phyloP scores from a whole-genome alignment of 768 basidiomycete species.

The Chiua virens region DNA sequence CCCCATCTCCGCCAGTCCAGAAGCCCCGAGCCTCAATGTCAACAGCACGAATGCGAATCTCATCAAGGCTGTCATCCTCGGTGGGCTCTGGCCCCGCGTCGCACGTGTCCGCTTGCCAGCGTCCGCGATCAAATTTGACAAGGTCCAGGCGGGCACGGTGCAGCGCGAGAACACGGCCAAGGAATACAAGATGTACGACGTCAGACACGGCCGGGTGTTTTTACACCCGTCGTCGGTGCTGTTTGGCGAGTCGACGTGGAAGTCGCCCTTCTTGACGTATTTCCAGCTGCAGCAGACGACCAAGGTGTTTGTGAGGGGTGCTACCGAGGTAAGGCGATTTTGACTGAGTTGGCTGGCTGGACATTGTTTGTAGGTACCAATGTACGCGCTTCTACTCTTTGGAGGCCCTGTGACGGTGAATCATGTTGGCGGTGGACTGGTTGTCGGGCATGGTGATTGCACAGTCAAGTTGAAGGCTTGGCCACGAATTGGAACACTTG shows the following conservation, averaged over 20 bases:
- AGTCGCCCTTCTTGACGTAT: slow-evolving; percentile 76
- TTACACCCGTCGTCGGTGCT: slow-evolving; percentile 81
- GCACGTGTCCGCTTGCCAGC: slow-evolving; percentile 74
- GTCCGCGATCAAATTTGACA: slow-evolving; percentile 79
- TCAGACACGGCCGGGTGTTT: slow-evolving; percentile 64
- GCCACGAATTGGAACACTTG: slow-evolving; percentile 89
- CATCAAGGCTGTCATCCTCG: slow-evolving; percentile 80
- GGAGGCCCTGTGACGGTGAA: slow-evolving; percentile 79
- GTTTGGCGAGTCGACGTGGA: slow-evolving; percentile 73
- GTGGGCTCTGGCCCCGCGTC: slow-evolving; percentile 85
- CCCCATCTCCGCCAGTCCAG: slow-evolving; percentile 44
- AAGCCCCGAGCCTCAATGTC: slow-evolving; percentile 54
- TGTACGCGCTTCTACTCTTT: slow-evolving; percentile 84
- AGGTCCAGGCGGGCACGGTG: slow-evolving; percentile 78
- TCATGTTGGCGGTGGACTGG: slow-evolving; percentile 77
- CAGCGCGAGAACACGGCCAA: slow-evolving; percentile 82
- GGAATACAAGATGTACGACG: slow-evolving; percentile 82
- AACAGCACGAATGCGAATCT: slow-evolving; percentile 71
- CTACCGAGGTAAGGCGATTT: slow-evolving; percentile 68
- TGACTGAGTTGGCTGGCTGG: neutral
- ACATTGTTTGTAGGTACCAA: slow-evolving; percentile 56
- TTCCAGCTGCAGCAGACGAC: slow-evolving; percentile 81
- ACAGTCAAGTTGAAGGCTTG: slow-evolving; percentile 70
- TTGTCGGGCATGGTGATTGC: slow-evolving; percentile 52
- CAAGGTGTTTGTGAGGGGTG: slow-evolving; percentile 85